Conservation (phyloP, 1,139 yeast species). For the Nematodospora anomalae region DNA sequence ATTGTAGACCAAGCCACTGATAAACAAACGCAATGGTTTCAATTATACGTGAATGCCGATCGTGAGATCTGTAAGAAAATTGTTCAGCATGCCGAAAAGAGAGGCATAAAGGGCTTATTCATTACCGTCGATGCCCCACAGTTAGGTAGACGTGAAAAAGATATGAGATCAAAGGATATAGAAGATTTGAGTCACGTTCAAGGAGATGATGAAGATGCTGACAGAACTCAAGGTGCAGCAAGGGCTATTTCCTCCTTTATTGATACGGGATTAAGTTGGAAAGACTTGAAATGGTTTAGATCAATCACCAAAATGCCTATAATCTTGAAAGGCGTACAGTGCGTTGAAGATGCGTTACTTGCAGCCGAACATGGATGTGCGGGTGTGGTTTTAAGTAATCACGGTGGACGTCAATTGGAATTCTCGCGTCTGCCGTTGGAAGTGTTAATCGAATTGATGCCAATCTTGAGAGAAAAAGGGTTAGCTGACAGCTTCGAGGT, state of each 20-base stretch:
- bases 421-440: slow-evolving; percentile 68
- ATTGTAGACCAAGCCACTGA: slow-evolving; percentile 57
- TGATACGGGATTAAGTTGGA: slow-evolving; percentile 75
- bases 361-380: slow-evolving; percentile 65
- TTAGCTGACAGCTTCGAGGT: slow-evolving; percentile 51
- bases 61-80: slow-evolving; percentile 53
- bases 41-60: slow-evolving; percentile 76
- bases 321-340: slow-evolving; percentile 68
- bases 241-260: slow-evolving; percentile 82
- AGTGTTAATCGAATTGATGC: slow-evolving; percentile 63
- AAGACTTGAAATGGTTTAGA: slow-evolving; percentile 60
- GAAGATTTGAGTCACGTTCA: slow-evolving; percentile 54
- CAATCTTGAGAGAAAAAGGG: slow-evolving; percentile 48
- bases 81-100: slow-evolving; percentile 67
- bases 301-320: slow-evolving; percentile 63
- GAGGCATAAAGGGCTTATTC: slow-evolving; percentile 79
- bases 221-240: slow-evolving; percentile 81
- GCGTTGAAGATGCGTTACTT: slow-evolving; percentile 62
- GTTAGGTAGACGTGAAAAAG: slow-evolving; percentile 86
- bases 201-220: slow-evolving; percentile 62
- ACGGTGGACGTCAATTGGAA: slow-evolving; percentile 76
- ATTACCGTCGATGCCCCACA: slow-evolving; percentile 95
- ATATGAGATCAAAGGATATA: slow-evolving; percentile 43
- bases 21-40: slow-evolving; percentile 79
- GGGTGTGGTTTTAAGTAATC: slow-evolving; percentile 68